These are phyloP conservation scores for Scleromitrula shiraiana DNA, from an alignment of 2,329 filamentous ascomycete species.

Conservation along the genomic window DNA sequence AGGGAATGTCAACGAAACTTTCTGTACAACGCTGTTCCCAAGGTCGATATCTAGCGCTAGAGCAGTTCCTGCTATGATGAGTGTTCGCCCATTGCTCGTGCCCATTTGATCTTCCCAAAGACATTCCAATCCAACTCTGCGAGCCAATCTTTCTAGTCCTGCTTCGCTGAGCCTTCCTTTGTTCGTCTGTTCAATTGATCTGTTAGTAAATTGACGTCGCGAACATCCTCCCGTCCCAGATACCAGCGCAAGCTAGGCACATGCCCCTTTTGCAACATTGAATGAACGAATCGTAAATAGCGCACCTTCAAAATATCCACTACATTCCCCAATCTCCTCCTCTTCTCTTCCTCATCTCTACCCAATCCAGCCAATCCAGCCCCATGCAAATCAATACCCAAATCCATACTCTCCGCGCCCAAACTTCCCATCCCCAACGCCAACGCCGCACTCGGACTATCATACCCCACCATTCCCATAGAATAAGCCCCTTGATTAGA, in stretches of 20 bases:
- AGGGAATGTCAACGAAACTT: slow-evolving; percentile 55
- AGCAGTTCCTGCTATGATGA: slow-evolving; percentile 55
- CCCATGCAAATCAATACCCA: slow-evolving; percentile 32
- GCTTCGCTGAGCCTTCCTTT: slow-evolving; percentile 65
- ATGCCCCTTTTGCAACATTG: too few species aligned
- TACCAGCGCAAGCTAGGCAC: too few species aligned
- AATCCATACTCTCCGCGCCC: slow-evolving; percentile 38
- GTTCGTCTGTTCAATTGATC: slow-evolving; percentile 25
- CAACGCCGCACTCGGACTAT: slow-evolving; percentile 56
- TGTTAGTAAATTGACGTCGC: slow-evolving; percentile 8
- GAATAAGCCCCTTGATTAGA: slow-evolving; percentile 38
- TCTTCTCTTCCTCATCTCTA: slow-evolving; percentile 43
- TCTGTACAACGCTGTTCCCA: slow-evolving; percentile 52
- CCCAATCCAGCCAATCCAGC: slow-evolving; percentile 19
- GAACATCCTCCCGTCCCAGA: neutral
- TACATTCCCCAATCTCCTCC: slow-evolving; percentile 33
- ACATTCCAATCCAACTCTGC: slow-evolving; percentile 57
- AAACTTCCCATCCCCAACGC: slow-evolving; percentile 47
- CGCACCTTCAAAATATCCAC: slow-evolving; percentile 28
- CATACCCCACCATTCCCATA: slow-evolving; percentile 40
- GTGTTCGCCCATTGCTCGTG: slow-evolving; percentile 41
- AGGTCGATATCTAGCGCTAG: slow-evolving; percentile 55
- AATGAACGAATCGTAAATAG: too few species aligned
- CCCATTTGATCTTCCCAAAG: slow-evolving; percentile 48
- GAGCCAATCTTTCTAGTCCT: slow-evolving; percentile 63